A percentile compares a stretch with the other conserved stretches of the same genome.
phyloP scores from a whole-genome alignment of 1,284 basidiomycete species.

The Trichosporon sp. region DNA sequence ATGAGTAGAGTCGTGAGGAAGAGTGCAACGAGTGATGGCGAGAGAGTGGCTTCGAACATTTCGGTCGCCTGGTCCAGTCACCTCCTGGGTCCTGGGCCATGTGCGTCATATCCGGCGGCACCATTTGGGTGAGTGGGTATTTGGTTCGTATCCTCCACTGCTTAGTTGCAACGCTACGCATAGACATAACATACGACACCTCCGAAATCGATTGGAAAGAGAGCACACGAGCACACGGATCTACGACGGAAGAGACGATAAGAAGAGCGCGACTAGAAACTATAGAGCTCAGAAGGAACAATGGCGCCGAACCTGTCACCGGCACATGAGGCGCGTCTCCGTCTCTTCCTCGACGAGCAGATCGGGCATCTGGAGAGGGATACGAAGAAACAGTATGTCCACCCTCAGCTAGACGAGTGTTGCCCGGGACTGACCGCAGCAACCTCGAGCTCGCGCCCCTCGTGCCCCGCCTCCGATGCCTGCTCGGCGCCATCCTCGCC shows the following conservation, averaged over 20 bases:
- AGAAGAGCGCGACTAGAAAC: not conserved
- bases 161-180: too few relatives aligned
- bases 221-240: too few relatives aligned
- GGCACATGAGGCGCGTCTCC: constrained; percentile 35
- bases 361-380: constrained; percentile 40
- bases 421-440: not conserved
- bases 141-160: not conserved
- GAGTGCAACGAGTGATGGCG: not conserved
- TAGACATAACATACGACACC: too few relatives aligned
- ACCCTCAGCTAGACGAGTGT: not conserved
- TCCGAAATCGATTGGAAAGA: too few relatives aligned
- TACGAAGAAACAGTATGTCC: constrained; percentile 41
- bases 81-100: not conserved
- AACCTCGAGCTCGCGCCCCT: constrained; percentile 37
- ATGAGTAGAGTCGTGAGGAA: not conserved
- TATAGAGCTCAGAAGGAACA: not conserved
- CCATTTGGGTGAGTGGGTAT: not conserved
- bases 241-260: not conserved
- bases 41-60: constrained; percentile 9
- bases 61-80: constrained; percentile 6
- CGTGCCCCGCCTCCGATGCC: constrained; percentile 33
- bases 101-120: constrained; percentile 2
- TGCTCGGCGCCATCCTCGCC: constrained; percentile 41
- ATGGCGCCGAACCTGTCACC: constrained; percentile 28
- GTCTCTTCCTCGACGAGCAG: constrained; percentile 39